Base-by-base conservation (phyloP, 2,329 filamentous ascomycete genomes). In the Colletotrichum brevisporum region DNA sequence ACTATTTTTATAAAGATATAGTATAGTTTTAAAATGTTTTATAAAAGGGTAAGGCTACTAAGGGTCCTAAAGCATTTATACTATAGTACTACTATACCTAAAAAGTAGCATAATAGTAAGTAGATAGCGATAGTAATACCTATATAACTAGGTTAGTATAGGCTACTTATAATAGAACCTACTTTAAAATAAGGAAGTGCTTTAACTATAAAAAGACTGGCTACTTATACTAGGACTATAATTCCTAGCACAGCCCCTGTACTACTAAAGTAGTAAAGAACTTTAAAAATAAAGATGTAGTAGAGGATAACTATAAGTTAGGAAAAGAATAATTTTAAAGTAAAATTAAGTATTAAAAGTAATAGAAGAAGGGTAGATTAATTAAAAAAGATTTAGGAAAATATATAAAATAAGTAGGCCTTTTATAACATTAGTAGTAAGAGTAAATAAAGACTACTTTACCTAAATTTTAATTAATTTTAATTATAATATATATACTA, bases 371-470 rank as follows among this genome's bases (percentile, higher is more conserved):
- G 6, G 41, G 8, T 61, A 60, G 26, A 9, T 61, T 45, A 55
- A 26, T n/a, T 65, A 58, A 50, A 26, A 54, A 18, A 55, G 31
- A 9, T 65, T 61, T 45, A 62, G n/a, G 50, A 45, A 64, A 43
- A 50, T 59, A 59, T 39, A 57, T 53, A 53, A n/a, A 27, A 53
- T 31, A 53, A 53, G 12, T 53, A 36, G 15, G 16, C 26, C 4
- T 53, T 26, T 5, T 51, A 51, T 51, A 51, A 51, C 27, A 51
- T 5, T 50, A 50, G 47, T 50, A 21, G 18, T 50, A 50, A 18
- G 18, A 50, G 18, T 50, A 3, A 50, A 55, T 41, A 55, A 55
- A 55, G 24, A 10, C 16, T 58, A 39, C 31, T 63, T 48, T 53
- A 67, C 53, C 31, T 41, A 31, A 31, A 54, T 39, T 3, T 13